phyloP scores from a whole-genome alignment of 768 basidiomycete species.

The Macrolepiota dolichaula region DNA sequence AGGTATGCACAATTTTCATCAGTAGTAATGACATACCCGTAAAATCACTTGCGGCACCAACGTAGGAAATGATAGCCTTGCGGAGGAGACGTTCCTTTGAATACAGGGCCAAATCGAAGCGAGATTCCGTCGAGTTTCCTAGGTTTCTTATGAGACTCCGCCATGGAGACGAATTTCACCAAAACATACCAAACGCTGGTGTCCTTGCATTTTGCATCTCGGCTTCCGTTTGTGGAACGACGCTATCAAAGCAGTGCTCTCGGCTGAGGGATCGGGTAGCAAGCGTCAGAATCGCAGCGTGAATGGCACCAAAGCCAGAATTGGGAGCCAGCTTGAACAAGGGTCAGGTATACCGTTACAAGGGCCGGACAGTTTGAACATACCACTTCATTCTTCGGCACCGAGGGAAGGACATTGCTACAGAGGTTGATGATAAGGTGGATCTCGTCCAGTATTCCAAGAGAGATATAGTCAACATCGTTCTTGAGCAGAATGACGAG shows the following conservation, averaged over 20 bases:
- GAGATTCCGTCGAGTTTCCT: conserved; percentile 53
- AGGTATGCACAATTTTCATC: neutral
- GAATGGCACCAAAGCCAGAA: conserved; percentile 83
- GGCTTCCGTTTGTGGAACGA: conserved; percentile 63
- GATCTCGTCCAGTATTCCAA: conserved; percentile 73
- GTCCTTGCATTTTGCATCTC: conserved; percentile 56
- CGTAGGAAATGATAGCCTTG: conserved; percentile 61
- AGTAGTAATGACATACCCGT: conserved; percentile 40
- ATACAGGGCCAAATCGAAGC: conserved; percentile 57
- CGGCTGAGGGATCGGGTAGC: conserved; percentile 68
- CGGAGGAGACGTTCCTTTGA: conserved; percentile 56
- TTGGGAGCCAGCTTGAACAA: conserved; percentile 48
- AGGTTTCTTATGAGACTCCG: conserved; percentile 1
- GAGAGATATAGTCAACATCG: conserved; percentile 55
- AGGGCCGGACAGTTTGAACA: conserved; percentile 22
- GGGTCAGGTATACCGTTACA: neutral
- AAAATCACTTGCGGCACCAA: conserved; percentile 70
- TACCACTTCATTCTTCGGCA: conserved; percentile 79
- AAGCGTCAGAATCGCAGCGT: conserved; percentile 72
- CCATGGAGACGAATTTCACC: neutral
- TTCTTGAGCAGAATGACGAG: conserved; percentile 81
- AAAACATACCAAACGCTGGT: conserved; percentile 49
- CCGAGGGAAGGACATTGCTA: conserved; percentile 61
- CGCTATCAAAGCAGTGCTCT: conserved; percentile 51
- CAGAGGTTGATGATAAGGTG: conserved; percentile 76